Evolutionary conservation across 345 rosid species (phyloP).

Genomic region (Physaria fendleri): DNA sequence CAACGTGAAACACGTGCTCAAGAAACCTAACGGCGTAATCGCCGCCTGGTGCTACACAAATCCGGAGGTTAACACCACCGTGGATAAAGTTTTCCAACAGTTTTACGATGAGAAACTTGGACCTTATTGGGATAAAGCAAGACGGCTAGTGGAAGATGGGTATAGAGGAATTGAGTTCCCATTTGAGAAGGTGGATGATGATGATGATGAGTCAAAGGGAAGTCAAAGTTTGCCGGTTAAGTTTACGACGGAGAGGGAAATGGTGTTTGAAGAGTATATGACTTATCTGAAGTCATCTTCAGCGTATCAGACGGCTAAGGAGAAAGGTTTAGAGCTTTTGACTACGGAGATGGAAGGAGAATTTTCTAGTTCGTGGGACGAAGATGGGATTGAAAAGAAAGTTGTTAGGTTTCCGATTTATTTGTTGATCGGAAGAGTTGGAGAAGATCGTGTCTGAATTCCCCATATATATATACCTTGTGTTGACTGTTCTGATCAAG

Average conservation of each 20-base stretch:
- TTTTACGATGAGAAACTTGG: slow-evolving; percentile 37
- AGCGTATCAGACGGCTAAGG: slow-evolving; percentile 63
- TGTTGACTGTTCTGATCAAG: too few relatives aligned
- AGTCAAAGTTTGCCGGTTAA: slow-evolving; percentile 36
- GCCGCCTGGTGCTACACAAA: slow-evolving; percentile 85
- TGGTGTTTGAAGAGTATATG: slow-evolving; percentile 53
- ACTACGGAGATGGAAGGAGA: slow-evolving; percentile 31
- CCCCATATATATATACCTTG: not conserved
- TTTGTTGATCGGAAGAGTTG: slow-evolving; percentile 61
- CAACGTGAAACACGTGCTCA: slow-evolving; percentile 57
- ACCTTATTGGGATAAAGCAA: slow-evolving; percentile 53
- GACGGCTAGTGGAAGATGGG: slow-evolving; percentile 53
- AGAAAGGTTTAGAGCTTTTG: slow-evolving; percentile 56
- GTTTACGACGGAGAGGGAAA: slow-evolving; percentile 43
- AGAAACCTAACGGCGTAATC: slow-evolving; percentile 65
- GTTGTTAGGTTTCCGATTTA: slow-evolving; percentile 48
- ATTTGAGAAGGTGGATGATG: slow-evolving; percentile 57
- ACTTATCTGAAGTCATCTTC: slow-evolving; percentile 60
- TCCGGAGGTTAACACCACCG: slow-evolving; percentile 45
- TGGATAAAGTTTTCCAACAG: slow-evolving; percentile 45
- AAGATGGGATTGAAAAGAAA: slow-evolving; percentile 37
- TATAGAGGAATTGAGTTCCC: slow-evolving; percentile 58
- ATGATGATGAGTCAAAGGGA: slow-evolving; percentile 37
- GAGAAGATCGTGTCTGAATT: slow-evolving; percentile 28
- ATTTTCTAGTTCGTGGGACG: slow-evolving; percentile 49